These are phyloP conservation scores for Silene conica DNA, from an alignment of 148 eudicot species.

Conservation along the genomic window DNA sequence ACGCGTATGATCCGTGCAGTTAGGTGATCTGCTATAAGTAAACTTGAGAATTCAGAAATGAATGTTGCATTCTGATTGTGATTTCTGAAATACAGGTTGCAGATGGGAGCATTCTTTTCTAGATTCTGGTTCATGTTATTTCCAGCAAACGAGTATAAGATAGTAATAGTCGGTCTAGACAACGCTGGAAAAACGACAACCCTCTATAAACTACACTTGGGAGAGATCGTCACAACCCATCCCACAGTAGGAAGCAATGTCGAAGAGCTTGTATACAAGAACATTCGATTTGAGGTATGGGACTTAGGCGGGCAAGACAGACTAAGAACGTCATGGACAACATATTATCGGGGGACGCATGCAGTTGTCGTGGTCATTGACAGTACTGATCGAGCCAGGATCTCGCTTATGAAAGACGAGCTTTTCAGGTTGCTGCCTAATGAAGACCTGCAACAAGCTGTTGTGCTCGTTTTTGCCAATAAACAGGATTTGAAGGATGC, in stretches of 20 bases:
- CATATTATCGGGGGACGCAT: constrained; percentile 93
- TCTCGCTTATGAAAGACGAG: constrained; percentile 86
- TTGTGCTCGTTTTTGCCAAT: constrained; percentile 76
- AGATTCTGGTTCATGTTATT: constrained; percentile 97
- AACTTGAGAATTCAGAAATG: not conserved
- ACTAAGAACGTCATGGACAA: constrained; percentile 91
- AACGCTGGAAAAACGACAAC: constrained; percentile 98
- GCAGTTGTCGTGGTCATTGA: constrained; percentile 93
- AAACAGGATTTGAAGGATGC: constrained; percentile 92
- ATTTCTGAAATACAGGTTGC: constrained; percentile 16
- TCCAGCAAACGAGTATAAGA: constrained; percentile 97
- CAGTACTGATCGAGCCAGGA: constrained; percentile 85
- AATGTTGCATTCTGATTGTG: constrained; percentile 7
- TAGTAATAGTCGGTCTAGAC: constrained; percentile 88
- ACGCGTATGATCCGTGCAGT: no score
- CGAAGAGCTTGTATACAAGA: constrained; percentile 93
- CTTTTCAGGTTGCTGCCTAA: constrained; percentile 74
- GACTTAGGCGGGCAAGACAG: constrained; percentile 99
- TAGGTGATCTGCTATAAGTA: not conserved
- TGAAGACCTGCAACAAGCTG: constrained; percentile 80
- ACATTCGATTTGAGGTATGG: constrained; percentile 97
- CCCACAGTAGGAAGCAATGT: constrained; percentile 99
- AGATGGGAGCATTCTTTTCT: constrained; percentile 85
- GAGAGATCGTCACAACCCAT: constrained; percentile 93
- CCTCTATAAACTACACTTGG: constrained; percentile 89